Evolutionary conservation across 2,329 filamentous ascomycete genomes (phyloP).

Genomic region (Fusarium pseudograminearum): DNA sequence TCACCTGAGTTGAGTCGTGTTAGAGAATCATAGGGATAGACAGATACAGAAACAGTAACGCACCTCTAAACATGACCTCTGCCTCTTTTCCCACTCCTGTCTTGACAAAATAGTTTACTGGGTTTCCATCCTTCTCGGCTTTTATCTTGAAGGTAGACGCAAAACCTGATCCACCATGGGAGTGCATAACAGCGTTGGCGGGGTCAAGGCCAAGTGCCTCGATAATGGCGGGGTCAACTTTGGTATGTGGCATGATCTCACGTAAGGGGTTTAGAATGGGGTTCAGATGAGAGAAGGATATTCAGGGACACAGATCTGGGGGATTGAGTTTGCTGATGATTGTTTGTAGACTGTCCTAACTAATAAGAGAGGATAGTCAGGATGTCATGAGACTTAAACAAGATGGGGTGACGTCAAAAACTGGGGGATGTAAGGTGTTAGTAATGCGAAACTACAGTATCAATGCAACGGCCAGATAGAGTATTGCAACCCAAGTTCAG

Average conservation of each 20-base stretch:
- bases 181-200: conserved; percentile 68
- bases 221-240: conserved; percentile 27
- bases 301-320: neutral
- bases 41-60: conserved; percentile 22
- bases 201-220: conserved; percentile 68
- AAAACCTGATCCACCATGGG: conserved; percentile 76
- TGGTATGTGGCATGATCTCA: conserved; percentile 30
- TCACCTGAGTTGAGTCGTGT: conserved; percentile 70
- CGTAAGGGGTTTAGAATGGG: neutral
- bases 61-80: conserved; percentile 77
- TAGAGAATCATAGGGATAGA: conserved; percentile 12
- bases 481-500: neutral
- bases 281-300: neutral
- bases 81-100: conserved; percentile 70
- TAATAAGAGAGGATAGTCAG: conserved; percentile 17
- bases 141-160: conserved; percentile 73
- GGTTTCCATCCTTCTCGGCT: conserved; percentile 60
- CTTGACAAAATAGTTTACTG: conserved; percentile 77
- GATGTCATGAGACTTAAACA: conserved; percentile 32
- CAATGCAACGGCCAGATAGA: conserved; percentile 14
- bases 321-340: neutral
- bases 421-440: conserved; percentile 28
- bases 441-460: conserved; percentile 30
- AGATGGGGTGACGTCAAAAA: conserved; percentile 49
- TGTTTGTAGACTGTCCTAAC: neutral